Evolutionary conservation across 331 rosid genomes (phyloP).

Genomic region (Spiraea crenata): DNA sequence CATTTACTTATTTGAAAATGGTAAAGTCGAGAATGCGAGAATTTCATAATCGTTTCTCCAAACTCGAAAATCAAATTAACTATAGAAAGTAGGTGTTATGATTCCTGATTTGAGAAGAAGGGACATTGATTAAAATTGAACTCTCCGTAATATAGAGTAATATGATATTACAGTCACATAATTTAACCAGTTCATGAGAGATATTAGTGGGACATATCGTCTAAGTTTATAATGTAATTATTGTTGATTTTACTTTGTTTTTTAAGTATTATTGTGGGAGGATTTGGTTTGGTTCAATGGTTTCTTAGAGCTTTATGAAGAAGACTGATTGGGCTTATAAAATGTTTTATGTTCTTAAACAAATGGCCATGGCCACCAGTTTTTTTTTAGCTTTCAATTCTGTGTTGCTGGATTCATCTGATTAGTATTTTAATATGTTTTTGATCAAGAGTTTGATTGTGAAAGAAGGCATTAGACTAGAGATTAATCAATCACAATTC

Average conservation of each 20-base stretch:
- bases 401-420: constrained; percentile 10
- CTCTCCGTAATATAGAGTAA: too few species aligned
- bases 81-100: too few species aligned
- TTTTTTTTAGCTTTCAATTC: not conserved
- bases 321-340: not conserved
- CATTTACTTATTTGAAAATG: too few species aligned
- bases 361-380: not conserved
- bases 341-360: not conserved
- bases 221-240: not conserved
- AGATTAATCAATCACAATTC: constrained; percentile 2
- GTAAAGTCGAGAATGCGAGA: too few species aligned
- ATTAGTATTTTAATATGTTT: not conserved
- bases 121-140: too few species aligned
- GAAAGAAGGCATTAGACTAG: constrained; percentile 15
- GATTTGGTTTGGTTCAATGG: constrained; percentile 28
- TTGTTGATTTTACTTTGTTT: not conserved
- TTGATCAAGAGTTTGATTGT: constrained; percentile 9
- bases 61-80: too few species aligned
- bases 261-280: not conserved
- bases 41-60: too few species aligned
- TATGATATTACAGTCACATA: too few species aligned
- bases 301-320: not conserved
- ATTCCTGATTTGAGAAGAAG: too few species aligned
- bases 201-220: too few species aligned
- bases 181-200: too few species aligned